phyloP scores from a whole-genome alignment of 148 eudicot species.

The Silene uniflora region DNA sequence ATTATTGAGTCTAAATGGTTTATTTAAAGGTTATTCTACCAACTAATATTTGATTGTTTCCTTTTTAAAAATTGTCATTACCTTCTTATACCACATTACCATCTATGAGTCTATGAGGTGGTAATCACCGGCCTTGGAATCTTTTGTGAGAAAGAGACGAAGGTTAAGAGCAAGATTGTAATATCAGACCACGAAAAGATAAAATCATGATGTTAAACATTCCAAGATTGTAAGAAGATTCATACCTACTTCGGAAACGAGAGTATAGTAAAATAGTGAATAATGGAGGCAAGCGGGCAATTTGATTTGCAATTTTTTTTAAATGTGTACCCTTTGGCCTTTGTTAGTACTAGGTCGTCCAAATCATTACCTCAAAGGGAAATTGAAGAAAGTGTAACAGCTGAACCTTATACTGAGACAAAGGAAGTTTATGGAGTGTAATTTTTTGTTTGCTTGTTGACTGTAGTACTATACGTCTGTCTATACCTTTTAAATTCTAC shows the following conservation, averaged over 20 bases:
- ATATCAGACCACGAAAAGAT: background rate
- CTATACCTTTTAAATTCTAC: background rate
- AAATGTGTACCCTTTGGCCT: too few relatives aligned
- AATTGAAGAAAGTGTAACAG: too few relatives aligned
- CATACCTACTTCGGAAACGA: too few relatives aligned
- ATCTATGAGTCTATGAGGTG: background rate
- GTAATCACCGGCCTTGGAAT: background rate
- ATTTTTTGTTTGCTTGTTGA: background rate
- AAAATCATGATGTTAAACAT: background rate
- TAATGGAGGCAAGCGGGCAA: too few relatives aligned
- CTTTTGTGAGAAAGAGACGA: background rate
- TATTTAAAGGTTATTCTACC: background rate
- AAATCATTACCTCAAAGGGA: too few relatives aligned
- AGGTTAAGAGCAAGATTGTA: background rate
- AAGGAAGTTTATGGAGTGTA: background rate
- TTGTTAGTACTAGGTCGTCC: too few relatives aligned
- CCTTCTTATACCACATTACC: background rate
- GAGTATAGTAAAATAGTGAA: too few relatives aligned
- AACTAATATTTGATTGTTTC: background rate
- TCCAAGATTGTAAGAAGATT: background rate
- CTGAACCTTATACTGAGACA: background rate
- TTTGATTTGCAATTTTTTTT: too few relatives aligned
- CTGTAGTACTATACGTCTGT: background rate
- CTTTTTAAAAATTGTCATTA: background rate
- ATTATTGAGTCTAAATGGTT: background rate